Percentiles rank a stretch among this genome's conserved stretches.
Conservation (phyloP, 176 grass and related monocot genomes). For the Zea mays region Zm-B73-REFERENCE-NAM-5.0 NC_050102.1:130739001-130739500, state of each 20-base stretch:
- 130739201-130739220: constrained; percentile 29
- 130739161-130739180: background rate
- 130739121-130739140: background rate
- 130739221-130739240: background rate
- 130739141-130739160: background rate
- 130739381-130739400: background rate
- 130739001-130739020: background rate
- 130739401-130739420: background rate
- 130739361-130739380: background rate
- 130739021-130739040: background rate
- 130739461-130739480: constrained; percentile 18
- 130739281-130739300: constrained; percentile 54
- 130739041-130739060: background rate
- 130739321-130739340: constrained; percentile 22
- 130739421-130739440: background rate
- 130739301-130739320: constrained; percentile 66
- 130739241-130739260: background rate
- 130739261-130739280: constrained; percentile 43
- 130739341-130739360: background rate
- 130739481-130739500: background rate
- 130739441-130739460: background rate
- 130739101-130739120: background rate
- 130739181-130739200: background rate
- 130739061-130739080: constrained; percentile 13
- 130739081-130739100: background rate